A percentile compares a stretch with the other conserved stretches of the same genome.
Evolutionary conservation across 495 filamentous ascomycete species (phyloP).

Genomic region (Penicillium pulvis): DNA sequence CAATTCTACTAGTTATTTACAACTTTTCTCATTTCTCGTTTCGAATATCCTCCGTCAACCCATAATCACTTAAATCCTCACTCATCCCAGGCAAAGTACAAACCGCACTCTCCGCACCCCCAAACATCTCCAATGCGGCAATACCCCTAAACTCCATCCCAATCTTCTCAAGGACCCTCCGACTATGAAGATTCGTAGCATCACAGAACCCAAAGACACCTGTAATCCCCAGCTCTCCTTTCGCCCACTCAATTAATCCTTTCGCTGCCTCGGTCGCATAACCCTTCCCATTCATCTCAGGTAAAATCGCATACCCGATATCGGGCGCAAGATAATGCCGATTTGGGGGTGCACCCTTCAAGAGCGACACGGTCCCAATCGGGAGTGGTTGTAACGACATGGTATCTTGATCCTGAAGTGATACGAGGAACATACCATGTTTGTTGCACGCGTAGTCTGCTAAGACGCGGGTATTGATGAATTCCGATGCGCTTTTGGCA

Average conservation of each 20-base stretch:
- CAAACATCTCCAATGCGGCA: slow-evolving; percentile 31
- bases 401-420: slow-evolving; percentile 10
- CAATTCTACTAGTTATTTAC: neutral
- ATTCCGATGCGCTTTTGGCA: slow-evolving; percentile 24
- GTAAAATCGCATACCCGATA: slow-evolving; percentile 37
- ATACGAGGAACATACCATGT: slow-evolving; percentile 36
- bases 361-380: slow-evolving; percentile 33
- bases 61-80: slow-evolving; percentile 31
- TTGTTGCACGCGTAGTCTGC: slow-evolving; percentile 29
- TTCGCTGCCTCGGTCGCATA: slow-evolving; percentile 41
- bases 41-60: slow-evolving; percentile 11
- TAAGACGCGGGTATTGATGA: slow-evolving; percentile 22
- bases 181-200: slow-evolving; percentile 26
- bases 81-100: slow-evolving; percentile 32
- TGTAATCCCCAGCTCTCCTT: slow-evolving; percentile 19
- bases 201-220: slow-evolving; percentile 26
- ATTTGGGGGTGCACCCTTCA: slow-evolving; percentile 28
- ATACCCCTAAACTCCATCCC: slow-evolving; percentile 33
- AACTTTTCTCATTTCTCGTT: neutral
- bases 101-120: slow-evolving; percentile 23
- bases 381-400: slow-evolving; percentile 3
- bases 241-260: slow-evolving; percentile 32
- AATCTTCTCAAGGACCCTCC: slow-evolving; percentile 34
- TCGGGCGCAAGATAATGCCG: slow-evolving; percentile 33
- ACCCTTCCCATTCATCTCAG: slow-evolving; percentile 35